These are phyloP conservation scores for Chlorella sp. DNA, from an alignment of 139 green algal species.

Conservation along the genomic window DNA sequence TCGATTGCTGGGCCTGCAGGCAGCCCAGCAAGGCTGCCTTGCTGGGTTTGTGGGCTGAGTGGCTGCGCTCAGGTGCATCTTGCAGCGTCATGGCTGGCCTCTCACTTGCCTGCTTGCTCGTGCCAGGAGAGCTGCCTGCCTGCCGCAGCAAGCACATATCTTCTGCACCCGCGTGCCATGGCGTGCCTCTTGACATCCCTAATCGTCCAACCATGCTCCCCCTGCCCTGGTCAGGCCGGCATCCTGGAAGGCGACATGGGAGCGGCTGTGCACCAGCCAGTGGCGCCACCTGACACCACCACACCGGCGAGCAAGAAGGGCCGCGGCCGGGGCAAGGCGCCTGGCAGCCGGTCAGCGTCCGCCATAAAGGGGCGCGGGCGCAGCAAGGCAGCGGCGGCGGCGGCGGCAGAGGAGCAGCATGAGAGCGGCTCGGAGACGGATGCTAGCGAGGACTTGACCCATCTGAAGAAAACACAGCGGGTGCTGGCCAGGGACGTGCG, in stretches of 20 bases:
- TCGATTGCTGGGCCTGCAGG: background rate
- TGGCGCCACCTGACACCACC: background rate
- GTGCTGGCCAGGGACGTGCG: background rate
- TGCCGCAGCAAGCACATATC: background rate
- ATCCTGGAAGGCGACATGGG: constrained; percentile 15
- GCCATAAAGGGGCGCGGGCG: background rate
- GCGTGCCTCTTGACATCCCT: background rate
- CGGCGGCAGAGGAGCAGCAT: background rate
- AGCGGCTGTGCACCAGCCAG: background rate
- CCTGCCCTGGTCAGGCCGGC: background rate
- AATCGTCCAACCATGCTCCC: background rate
- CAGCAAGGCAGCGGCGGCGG: background rate
- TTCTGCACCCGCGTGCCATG: background rate
- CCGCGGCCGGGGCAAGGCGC: background rate
- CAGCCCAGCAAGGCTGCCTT: background rate
- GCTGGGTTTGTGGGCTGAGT: background rate
- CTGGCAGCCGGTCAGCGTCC: background rate
- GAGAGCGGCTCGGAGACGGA: constrained; percentile 10
- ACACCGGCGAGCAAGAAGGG: background rate
- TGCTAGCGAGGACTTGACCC: background rate
- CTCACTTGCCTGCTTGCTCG: background rate
- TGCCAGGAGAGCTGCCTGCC: background rate
- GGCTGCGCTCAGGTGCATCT: too few species aligned
- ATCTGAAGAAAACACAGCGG: background rate
- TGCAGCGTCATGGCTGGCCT: background rate